A percentile compares a stretch with the other conserved stretches of the same genome.
Conservation (phyloP, 257 asterid genomes). For the Nicotiana knightiana region DNA sequence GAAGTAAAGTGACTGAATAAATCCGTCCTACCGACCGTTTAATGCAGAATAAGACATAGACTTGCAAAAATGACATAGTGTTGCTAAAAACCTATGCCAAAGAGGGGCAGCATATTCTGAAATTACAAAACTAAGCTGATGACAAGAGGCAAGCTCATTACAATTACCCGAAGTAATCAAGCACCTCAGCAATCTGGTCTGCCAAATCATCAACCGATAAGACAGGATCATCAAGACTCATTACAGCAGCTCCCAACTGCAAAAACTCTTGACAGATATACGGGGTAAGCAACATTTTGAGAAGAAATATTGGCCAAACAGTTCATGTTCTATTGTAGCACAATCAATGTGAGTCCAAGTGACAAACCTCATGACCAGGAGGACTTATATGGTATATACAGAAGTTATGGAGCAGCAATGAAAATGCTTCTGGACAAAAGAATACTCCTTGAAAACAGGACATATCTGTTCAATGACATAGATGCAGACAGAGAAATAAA, state of each 20-base stretch:
- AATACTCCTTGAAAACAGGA: constrained; percentile 55
- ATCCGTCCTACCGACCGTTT: neutral
- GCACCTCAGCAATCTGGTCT: constrained; percentile 43
- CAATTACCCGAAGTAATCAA: constrained; percentile 44
- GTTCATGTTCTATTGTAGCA: neutral
- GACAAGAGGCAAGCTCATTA: neutral
- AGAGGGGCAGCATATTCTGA: neutral
- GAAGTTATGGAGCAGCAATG: constrained; percentile 47
- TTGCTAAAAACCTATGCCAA: neutral
- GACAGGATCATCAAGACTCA: constrained; percentile 28
- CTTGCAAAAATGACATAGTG: neutral
- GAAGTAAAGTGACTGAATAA: neutral
- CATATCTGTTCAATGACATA: constrained; percentile 35
- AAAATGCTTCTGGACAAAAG: constrained; percentile 45
- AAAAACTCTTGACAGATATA: constrained; percentile 19
- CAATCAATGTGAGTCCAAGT: neutral
- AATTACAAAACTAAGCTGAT: neutral
- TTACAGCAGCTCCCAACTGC: constrained; percentile 43
- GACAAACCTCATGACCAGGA: constrained; percentile 49
- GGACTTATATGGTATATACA: constrained; percentile 51
- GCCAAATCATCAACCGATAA: constrained; percentile 44
- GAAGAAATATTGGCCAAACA: constrained; percentile 6
- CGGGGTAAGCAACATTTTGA: constrained; percentile 17
- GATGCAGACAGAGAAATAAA: neutral
- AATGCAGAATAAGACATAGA: neutral